Base-by-base conservation (phyloP, 164 flowering plant species). In the Vitis riparia region DNA sequence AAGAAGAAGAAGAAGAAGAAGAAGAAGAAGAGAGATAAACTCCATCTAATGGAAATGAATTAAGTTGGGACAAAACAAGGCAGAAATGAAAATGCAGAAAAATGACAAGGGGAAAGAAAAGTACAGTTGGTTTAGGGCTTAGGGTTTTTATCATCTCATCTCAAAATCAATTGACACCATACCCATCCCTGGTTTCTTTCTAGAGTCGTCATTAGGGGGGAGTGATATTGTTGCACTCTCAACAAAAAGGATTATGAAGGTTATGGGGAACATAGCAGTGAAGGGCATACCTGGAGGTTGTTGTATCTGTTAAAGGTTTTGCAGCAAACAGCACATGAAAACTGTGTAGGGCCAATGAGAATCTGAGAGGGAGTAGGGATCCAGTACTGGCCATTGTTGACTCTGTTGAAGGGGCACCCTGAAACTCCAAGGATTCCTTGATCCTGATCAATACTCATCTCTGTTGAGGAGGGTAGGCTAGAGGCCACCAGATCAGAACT, bases 251-350 rank as follows among this genome's bases (percentile, higher is more conserved):
- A 52, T 51, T 53, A 13, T 53, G n/a, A n/a, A 23, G 27, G 27
- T 23, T 23, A 23, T 14, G 56, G n/a, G 8, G 6, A 51, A 51
- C 8, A 51, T 51, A 8, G 3, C 53, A 51, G 53, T 53, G 7
- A 4, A 11, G 56, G 53, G 55, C n/a, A 55, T 58, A 84, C 87
- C 87, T 84, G 87, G 9, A 84, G 67, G 59, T 84, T 84, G 65
- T 84, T 84, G 81, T 84, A 84, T 79, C 87, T 75, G 73, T 81
- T 84, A 60, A 84, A 84, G 71, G 76, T 72, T 62, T 84, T 84
- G 77, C 14, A 68, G 74, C 87, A 84, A 68, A 84, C 56, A 66
- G 81, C 75, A 55, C 87, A 84, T 10, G 85, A 76, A 59, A 84
- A 84, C 65, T 84, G 87, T 5, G 81, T 81, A 51, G 85, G 85